phyloP scores from a whole-genome alignment of 148 eudicot species.

The Beta vulgaris region DNA sequence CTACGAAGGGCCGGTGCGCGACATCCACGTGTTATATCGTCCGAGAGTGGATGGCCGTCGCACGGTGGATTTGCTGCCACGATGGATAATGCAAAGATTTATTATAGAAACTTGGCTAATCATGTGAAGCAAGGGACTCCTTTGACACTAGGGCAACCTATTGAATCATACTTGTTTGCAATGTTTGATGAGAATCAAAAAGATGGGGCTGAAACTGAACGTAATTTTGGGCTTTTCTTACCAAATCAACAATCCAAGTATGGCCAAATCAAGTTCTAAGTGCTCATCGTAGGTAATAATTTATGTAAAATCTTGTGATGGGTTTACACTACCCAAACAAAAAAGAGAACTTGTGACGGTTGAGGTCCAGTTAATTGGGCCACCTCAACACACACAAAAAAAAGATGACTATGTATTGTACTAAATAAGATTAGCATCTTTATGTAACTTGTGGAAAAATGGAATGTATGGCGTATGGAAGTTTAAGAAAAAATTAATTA shows the following conservation, averaged over 20 bases:
- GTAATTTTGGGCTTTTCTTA: constrained; percentile 36
- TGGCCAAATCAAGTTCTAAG: constrained; percentile 17
- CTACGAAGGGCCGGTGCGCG: constrained; percentile 17
- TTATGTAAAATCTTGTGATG: too few species aligned
- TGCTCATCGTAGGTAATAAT: too few species aligned
- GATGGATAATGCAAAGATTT: constrained; percentile 20
- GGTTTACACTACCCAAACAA: too few species aligned
- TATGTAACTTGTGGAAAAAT: too few species aligned
- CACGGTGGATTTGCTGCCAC: constrained; percentile 28
- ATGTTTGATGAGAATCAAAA: constrained; percentile 42
- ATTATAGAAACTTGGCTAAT: constrained; percentile 24
- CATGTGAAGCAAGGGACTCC: constrained; percentile 40
- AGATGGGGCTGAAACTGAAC: constrained; percentile 28
- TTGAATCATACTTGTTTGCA: constrained; percentile 34
- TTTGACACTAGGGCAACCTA: constrained; percentile 14
- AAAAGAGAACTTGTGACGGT: too few species aligned
- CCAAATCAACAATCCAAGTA: constrained; percentile 36
- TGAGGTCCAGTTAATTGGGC: too few species aligned
- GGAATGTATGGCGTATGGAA: too few species aligned
- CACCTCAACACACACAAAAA: too few species aligned
- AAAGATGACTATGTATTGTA: too few species aligned
- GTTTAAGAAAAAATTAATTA: too few species aligned
- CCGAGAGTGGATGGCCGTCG: constrained; percentile 30
- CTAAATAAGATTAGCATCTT: too few species aligned
- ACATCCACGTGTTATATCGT: not conserved